Evolutionary conservation across 768 basidiomycete species (phyloP).

Genomic region (Suillus ampliporus): DNA sequence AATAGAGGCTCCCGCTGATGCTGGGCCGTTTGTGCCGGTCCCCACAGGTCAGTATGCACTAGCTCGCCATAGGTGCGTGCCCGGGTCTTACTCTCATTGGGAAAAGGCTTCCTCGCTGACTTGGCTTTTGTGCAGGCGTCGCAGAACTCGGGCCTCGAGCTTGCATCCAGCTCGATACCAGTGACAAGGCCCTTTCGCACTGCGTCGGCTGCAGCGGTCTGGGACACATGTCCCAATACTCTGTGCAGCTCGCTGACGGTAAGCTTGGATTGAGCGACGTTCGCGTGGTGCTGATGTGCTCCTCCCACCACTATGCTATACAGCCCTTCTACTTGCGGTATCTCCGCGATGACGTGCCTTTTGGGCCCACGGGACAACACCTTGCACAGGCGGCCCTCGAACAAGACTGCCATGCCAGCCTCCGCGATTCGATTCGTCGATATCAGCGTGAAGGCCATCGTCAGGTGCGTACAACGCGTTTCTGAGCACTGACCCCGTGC

Average conservation of each 20-base stretch:
- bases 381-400: no score
- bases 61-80: slow-evolving; percentile 6
- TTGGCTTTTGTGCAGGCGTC: slow-evolving; percentile 33
- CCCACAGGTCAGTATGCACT: slow-evolving; percentile 7
- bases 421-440: no score
- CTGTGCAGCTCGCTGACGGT: background rate
- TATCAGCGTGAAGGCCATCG: no score
- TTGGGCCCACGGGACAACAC: no score
- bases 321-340: no score
- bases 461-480: no score
- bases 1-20: slow-evolving; percentile 36
- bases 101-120: slow-evolving; percentile 24
- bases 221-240: background rate
- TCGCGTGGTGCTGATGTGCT: background rate
- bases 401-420: no score
- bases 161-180: no score
- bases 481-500: no score
- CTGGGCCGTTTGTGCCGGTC: background rate
- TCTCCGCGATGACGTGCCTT: no score
- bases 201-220: background rate
- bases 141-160: slow-evolving; percentile 21
- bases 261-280: background rate
- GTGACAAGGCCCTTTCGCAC: no score
- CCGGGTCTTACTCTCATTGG: slow-evolving; percentile 14
- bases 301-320: no score